Conservation (phyloP, 768 basidiomycete species). For the Cystobasidium onofrii region DNA sequence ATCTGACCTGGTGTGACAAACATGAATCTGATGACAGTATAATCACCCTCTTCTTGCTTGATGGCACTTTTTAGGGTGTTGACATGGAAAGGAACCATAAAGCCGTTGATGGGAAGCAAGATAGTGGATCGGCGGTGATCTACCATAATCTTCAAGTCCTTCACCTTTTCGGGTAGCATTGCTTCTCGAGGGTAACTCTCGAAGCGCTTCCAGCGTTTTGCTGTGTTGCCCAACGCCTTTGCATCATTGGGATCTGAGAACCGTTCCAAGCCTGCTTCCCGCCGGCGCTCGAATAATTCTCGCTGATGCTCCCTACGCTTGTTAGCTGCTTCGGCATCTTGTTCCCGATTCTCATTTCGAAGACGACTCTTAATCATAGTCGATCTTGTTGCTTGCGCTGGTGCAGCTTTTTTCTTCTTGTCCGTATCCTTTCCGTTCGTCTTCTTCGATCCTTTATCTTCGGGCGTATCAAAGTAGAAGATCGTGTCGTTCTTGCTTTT, state of each 20-base stretch:
- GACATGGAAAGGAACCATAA: conserved; percentile 94
- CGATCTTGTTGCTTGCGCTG: conserved; percentile 40
- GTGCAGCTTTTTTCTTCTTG: conserved; percentile 43
- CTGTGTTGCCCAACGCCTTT: conserved; percentile 63
- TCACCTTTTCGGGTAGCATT: conserved; percentile 74
- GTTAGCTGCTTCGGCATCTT: conserved; percentile 65
- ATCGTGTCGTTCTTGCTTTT: conserved; percentile 78
- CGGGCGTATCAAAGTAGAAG: conserved; percentile 58
- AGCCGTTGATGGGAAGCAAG: conserved; percentile 85
- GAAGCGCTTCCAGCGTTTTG: conserved; percentile 90
- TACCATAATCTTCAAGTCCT: conserved; percentile 76
- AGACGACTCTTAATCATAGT: conserved; percentile 73
- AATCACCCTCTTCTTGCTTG: conserved; percentile 94
- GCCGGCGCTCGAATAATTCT: conserved; percentile 67
- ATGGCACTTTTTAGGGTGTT: conserved; percentile 96
- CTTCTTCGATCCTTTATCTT: conserved; percentile 52
- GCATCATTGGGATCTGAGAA: conserved; percentile 62
- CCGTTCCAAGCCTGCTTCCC: conserved; percentile 68
- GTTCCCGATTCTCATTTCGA: conserved; percentile 75
- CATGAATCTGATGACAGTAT: conserved; percentile 88
- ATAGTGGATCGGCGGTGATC: conserved; percentile 85
- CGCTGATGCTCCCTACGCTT: conserved; percentile 80
- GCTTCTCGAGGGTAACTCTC: conserved; percentile 94
- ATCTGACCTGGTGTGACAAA: conserved; percentile 97
- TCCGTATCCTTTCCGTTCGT: conserved; percentile 54